Conservation (phyloP, 2,329 filamentous ascomycete genomes). For the Elsinoe arachidis region DNA sequence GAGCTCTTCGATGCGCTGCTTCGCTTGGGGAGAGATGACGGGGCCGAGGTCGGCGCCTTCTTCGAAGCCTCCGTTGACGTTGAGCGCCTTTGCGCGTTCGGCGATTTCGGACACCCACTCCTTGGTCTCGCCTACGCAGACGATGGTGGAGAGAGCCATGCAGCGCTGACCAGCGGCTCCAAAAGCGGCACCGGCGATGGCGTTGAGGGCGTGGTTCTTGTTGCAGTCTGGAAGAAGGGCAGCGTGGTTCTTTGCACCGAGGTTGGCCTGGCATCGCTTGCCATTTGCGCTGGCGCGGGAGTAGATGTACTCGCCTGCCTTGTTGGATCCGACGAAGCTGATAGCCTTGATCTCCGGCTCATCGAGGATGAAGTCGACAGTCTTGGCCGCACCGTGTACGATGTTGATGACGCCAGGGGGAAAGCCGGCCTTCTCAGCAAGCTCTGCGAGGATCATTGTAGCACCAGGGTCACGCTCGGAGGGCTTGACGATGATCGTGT, state of each 20-base stretch:
- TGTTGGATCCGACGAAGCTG: slow-evolving; percentile 79
- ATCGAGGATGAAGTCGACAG: slow-evolving; percentile 80
- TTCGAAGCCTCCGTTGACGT: slow-evolving; percentile 74
- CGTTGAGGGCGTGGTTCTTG: slow-evolving; percentile 82
- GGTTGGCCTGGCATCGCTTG: slow-evolving; percentile 80
- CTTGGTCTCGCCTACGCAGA: slow-evolving; percentile 78
- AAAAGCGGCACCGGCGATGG: slow-evolving; percentile 74
- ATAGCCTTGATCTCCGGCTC: slow-evolving; percentile 79
- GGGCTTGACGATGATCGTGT: slow-evolving; percentile 77
- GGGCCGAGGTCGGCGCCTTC: slow-evolving; percentile 70
- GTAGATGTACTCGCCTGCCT: slow-evolving; percentile 83
- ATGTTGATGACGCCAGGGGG: slow-evolving; percentile 75
- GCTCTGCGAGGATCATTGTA: slow-evolving; percentile 75
- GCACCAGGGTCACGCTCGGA: slow-evolving; percentile 79
- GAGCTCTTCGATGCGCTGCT: slow-evolving; percentile 66
- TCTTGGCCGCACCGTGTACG: slow-evolving; percentile 69
- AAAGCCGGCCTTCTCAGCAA: slow-evolving; percentile 72
- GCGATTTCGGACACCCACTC: slow-evolving; percentile 73
- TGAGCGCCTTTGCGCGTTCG: slow-evolving; percentile 62
- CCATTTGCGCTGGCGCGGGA: slow-evolving; percentile 69
- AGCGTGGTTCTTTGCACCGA: slow-evolving; percentile 83
- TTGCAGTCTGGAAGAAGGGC: slow-evolving; percentile 78
- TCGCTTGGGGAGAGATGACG: slow-evolving; percentile 71
- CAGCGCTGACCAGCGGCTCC: slow-evolving; percentile 78
- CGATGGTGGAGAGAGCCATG: slow-evolving; percentile 76